Conservation (phyloP, 169 alveolate genomes). For the Babesia sp. region DNA sequence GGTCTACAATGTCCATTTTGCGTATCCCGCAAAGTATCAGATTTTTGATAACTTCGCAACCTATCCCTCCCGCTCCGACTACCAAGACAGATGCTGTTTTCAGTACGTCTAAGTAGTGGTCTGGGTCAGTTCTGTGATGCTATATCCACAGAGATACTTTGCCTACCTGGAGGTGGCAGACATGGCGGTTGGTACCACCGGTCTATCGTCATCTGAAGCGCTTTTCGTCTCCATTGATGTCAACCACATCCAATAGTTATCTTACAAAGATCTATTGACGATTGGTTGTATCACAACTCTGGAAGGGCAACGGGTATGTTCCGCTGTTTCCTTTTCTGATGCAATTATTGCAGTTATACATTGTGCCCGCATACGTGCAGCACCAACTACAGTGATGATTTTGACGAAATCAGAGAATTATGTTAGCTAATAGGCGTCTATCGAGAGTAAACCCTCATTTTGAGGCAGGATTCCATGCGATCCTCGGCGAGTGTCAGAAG, state of each 20-base stretch:
- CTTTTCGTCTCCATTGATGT: not conserved
- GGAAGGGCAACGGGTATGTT: too few species aligned
- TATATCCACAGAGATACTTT: not conserved
- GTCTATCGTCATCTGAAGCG: not conserved
- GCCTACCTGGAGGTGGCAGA: not conserved
- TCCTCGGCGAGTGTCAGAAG: not conserved
- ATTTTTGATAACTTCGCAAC: slow-evolving; percentile 96
- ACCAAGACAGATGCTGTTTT: slow-evolving; percentile 34
- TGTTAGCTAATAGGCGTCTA: too few species aligned
- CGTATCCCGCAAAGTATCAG: slow-evolving; percentile 90
- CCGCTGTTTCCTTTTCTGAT: too few species aligned
- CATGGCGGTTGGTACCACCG: not conserved
- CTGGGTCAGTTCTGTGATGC: not conserved
- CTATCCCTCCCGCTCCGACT: slow-evolving; percentile 93
- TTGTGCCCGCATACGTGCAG: too few species aligned
- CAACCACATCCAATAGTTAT: not conserved
- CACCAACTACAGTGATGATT: too few species aligned
- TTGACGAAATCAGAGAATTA: too few species aligned
- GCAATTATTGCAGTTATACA: too few species aligned
- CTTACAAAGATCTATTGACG: not conserved
- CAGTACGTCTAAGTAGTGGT: slow-evolving; percentile 15
- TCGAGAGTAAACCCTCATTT: not conserved
- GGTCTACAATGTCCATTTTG: slow-evolving; percentile 91
- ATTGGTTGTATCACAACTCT: not conserved
- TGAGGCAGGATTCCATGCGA: not conserved